Conservation (phyloP, 768 basidiomycete species). For the Panaeolus papilionaceus region DNA sequence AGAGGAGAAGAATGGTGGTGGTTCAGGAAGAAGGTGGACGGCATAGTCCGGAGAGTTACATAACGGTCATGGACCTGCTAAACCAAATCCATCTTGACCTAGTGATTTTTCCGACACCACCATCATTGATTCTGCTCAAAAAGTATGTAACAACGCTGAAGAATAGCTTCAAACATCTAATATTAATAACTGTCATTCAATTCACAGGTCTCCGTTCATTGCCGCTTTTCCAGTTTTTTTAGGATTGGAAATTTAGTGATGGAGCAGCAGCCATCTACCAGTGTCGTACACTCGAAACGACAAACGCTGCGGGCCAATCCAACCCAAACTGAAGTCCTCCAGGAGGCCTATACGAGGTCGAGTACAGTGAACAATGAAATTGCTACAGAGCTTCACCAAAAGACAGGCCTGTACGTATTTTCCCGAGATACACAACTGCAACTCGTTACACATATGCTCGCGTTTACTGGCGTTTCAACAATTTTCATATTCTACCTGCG, state of each 20-base stretch:
- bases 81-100: neutral
- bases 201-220: neutral
- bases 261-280: neutral
- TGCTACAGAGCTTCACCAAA: conserved; percentile 4
- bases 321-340: conserved; percentile 7
- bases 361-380: neutral
- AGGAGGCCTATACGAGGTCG: conserved; percentile 6
- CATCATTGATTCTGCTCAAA: neutral
- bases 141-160: neutral
- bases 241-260: neutral
- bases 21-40: neutral
- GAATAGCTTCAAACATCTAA: neutral
- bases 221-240: neutral
- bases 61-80: neutral
- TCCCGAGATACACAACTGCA: neutral
- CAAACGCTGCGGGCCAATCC: conserved; percentile 3
- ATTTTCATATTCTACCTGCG: neutral
- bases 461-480: neutral
- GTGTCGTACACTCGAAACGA: neutral
- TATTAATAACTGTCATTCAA: neutral
- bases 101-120: neutral
- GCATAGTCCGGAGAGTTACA: conserved; percentile 3
- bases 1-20: neutral
- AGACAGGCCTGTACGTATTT: conserved; percentile 9
- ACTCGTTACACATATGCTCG: neutral